These are phyloP conservation scores for Linum lewisii DNA, from an alignment of 345 rosid genomes.

Conservation along the genomic window DNA sequence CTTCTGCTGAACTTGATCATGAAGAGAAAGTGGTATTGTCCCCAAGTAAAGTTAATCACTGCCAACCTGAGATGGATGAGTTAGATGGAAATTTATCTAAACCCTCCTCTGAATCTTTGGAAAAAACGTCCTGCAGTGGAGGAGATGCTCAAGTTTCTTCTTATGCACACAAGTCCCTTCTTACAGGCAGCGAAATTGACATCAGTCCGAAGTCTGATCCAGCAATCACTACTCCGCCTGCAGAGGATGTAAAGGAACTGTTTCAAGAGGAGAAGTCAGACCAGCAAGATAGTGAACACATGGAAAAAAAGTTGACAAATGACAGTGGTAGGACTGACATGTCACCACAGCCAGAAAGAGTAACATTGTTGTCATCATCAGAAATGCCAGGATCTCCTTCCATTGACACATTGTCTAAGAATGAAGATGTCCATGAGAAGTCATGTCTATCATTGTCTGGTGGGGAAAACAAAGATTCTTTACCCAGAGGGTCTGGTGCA, in stretches of 20 bases:
- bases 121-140: constrained; percentile 14
- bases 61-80: too few species aligned
- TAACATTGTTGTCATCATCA: too few species aligned
- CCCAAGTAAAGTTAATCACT: constrained; percentile 3
- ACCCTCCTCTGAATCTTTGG: constrained; percentile 23
- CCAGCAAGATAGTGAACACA: too few species aligned
- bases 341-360: too few species aligned
- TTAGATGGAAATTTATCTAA: too few species aligned
- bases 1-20: constrained; percentile 2
- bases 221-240: not conserved
- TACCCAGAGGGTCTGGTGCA: too few species aligned
- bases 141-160: constrained; percentile 20
- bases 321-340: too few species aligned
- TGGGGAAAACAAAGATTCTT: too few species aligned
- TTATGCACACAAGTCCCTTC: constrained; percentile 20
- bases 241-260: too few species aligned
- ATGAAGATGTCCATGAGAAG: constrained; percentile 1
- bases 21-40: constrained; percentile 9
- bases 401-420: constrained; percentile 3
- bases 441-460: too few species aligned
- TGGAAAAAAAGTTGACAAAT: too few species aligned
- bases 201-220: constrained; percentile 4
- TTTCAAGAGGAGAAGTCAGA: too few species aligned
- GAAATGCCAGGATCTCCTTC: not conserved
- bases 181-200: constrained; percentile 4